Evolutionary conservation across 2,329 filamentous ascomycete species (phyloP).

Genomic region (Calonectria montana): DNA sequence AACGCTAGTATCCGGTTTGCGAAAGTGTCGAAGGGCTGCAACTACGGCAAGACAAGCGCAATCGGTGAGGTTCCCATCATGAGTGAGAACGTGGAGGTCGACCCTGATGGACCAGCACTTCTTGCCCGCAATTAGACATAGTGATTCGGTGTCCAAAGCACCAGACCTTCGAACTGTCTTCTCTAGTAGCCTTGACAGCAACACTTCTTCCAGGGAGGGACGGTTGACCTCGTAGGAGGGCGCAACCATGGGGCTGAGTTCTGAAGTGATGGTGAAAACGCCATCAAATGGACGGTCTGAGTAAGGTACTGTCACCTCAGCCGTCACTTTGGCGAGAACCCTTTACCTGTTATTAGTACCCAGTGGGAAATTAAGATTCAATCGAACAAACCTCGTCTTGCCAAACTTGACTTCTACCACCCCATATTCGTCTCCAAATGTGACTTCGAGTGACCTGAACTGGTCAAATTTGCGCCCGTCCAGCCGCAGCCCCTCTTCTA

Average conservation of each 20-base stretch:
- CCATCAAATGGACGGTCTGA: constrained; percentile 94
- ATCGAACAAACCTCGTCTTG: constrained; percentile 79
- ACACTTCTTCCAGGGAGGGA: constrained; percentile 84
- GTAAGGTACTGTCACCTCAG: constrained; percentile 87
- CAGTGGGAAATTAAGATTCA: neutral
- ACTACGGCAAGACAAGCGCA: constrained; percentile 88
- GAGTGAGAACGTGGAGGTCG: constrained; percentile 90
- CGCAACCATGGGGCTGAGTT: constrained; percentile 92
- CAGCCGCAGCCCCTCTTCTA: constrained; percentile 82
- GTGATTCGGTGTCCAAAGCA: constrained; percentile 93
- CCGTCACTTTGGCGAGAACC: constrained; percentile 85
- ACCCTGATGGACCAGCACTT: constrained; percentile 94
- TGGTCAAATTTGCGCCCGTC: constrained; percentile 87
- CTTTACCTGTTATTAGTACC: constrained; percentile 56
- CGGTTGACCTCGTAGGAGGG: constrained; percentile 90
- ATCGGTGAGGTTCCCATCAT: constrained; percentile 92
- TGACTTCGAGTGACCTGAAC: constrained; percentile 80
- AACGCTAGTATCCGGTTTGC: constrained; percentile 88
- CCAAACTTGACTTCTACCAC: constrained; percentile 88
- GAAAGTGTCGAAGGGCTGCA: constrained; percentile 89
- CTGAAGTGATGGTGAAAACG: constrained; percentile 90
- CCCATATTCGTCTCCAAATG: constrained; percentile 91
- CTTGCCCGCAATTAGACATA: constrained; percentile 90
- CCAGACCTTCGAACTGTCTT: constrained; percentile 93
- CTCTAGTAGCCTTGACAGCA: constrained; percentile 89